Base-by-base conservation (phyloP, 352 stramenopile genomes). In the Pythium dissimile region DNA sequence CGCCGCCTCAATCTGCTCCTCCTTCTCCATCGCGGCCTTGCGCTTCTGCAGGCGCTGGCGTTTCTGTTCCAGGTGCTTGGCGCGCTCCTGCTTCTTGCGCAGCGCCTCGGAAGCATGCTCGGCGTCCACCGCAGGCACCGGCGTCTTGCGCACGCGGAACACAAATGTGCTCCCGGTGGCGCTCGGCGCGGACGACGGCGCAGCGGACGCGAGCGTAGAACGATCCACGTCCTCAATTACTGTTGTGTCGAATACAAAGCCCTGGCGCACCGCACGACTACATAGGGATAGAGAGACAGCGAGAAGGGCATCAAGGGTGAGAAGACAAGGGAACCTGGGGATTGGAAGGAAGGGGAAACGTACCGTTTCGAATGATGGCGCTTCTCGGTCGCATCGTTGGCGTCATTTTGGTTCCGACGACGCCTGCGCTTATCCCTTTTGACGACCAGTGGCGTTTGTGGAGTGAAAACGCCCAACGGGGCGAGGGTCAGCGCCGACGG, bases 341-440 rank as follows among this genome's bases (percentile, higher is more conserved):
- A 46, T 15, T 5, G 8, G 18, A 44, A n/a, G 10, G 31, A 41
- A 16, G 13, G 34, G 34, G 23, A 32, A 60, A 51, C 68, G 31
- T 11, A 88, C 77, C 67, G 75, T 11, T 69, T 66, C 10, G 27
- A 32, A 7, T 24, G 20, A 10, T 53, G 16, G 20, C 7, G 18
- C 32, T 51, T 32, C 5, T 64, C 49, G 15, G 37, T 37, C 11
- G 54, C 11, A 9, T 32, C 28, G n/a, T 54, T 24, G 31, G 15
- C 32, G 18, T 23, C 23, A 20, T 23, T 3, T 11, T 41, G 39
- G n/a, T 53, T 62, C 54, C 76, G 74, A n/a, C 73, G 71, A 26
- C 68, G 73, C 38, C 72, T 67, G 31, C 76, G 71, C 51, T 80
- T 86, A 43, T 89, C 76, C 30, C 78, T 75, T 18, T 73, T 73